Evolutionary conservation across 108 stramenopile genomes (phyloP), one percentile per base, ranked within the genome.

Genomic region (Skeletonema tropicum): DNA sequence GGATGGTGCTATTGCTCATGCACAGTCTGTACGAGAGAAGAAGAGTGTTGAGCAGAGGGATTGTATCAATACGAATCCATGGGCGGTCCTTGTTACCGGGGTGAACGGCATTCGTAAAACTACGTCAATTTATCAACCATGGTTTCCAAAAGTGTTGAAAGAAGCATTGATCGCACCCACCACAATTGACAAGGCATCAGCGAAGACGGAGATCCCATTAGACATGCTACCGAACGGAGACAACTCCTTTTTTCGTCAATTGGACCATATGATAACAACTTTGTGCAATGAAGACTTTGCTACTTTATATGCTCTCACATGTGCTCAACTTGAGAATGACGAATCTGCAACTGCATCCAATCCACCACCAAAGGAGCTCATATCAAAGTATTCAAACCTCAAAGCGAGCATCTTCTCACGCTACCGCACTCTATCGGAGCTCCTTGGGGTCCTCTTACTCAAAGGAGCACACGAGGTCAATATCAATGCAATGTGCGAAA

Each of bases 101-200:
- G 86, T 94, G 9, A 96, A 96, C 70, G 95, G 95, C 2, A 94
- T 96, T 57, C 87, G 95, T 13, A 94, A 96, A 68, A 90, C 95
- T 4, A 93, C 93, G 0, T 87, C 90, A 17, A 77, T 96, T 57
- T 90, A 96, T 74, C 89, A 94, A 70, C 88, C 90, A 21, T 94
- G 93, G 95, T 92, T 92, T 71, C 32, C 72, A 13, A 29, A 89
- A 19, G 60, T 88, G 13, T 76, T 96, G 38, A 38, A 66, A 13
- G 93, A 91, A 68, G 90, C 95, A 21, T 58, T 96, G 73, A 80
- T 85, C 5, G 19, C 52, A 55, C 88, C 90, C 29, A 62, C 29
- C n/a, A 45, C 17, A 48, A 60, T 48, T 26, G 17, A 17, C 21
- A 25, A 29, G 25, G 2, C 45, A 31, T 1, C 14, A 60, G 21